These are phyloP conservation scores for Monilinia polystroma DNA, from an alignment of 2,329 filamentous ascomycete genomes.

Conservation along the genomic window DNA sequence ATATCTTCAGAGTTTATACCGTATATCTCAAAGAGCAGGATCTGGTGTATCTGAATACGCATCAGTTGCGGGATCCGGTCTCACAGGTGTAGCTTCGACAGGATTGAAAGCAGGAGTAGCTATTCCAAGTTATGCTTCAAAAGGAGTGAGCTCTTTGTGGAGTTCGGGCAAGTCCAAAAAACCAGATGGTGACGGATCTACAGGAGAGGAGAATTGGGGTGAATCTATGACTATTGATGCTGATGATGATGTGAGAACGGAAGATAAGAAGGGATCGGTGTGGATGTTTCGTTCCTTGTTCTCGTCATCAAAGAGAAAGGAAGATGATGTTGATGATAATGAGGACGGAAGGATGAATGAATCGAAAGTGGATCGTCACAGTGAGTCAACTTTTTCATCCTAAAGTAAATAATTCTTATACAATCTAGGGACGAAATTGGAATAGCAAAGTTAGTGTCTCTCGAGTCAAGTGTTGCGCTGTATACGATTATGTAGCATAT, in stretches of 20 bases:
- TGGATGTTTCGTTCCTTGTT: constrained; percentile 11
- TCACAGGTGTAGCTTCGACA: constrained; percentile 9
- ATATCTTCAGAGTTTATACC: constrained; percentile 23
- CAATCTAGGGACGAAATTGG: constrained; percentile 6
- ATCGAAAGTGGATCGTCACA: constrained; percentile 14
- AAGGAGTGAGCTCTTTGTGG: constrained; percentile 21
- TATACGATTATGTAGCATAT: background rate
- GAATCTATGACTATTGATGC: constrained; percentile 20
- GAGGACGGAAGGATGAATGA: constrained; percentile 14
- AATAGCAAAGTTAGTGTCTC: background rate
- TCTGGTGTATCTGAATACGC: constrained; percentile 18
- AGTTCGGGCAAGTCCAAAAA: background rate
- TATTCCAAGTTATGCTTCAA: constrained; percentile 19
- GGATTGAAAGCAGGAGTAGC: constrained; percentile 14
- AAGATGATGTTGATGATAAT: background rate
- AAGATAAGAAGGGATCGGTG: constrained; percentile 10
- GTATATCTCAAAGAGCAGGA: constrained; percentile 17
- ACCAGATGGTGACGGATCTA: background rate
- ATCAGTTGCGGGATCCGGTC: constrained; percentile 9
- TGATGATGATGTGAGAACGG: constrained; percentile 20
- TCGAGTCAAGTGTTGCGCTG: background rate
- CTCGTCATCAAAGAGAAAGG: background rate
- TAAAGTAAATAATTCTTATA: background rate
- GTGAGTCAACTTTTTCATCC: background rate
- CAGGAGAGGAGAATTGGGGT: background rate